Evolutionary conservation across 179 eudicot genomes (phyloP), one percentile per base, ranked within the genome.

Genomic region (Beta lomatogona): DNA sequence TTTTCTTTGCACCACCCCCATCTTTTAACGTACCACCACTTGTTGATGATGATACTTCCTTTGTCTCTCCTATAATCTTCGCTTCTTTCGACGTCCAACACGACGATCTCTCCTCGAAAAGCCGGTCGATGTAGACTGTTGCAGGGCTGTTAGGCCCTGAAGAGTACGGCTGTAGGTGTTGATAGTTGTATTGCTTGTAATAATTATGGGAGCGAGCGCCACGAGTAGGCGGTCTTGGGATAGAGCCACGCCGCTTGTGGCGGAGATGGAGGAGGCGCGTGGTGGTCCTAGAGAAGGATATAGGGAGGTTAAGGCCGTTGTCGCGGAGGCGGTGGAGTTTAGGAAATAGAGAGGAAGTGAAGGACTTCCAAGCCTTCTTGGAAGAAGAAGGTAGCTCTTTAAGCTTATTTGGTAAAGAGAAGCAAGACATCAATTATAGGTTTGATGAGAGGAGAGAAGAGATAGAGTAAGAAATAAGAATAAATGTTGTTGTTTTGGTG

Each of bases 41-140:
- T 45, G 6, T 25, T 4, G 61, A 21, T 57, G 71, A 71, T 1
- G 57, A 64, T 14, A 28, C 45, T 4, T 54, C 64, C 64, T 1
- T 73, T 5, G 36, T 73, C 25, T 22, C 76, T 50, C 41, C 59
- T 4, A 15, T 19, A n/a, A 4, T 5, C 2, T 12, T 22, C 2
- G 22, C 36, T n/a, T 54, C 63, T 9, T 70, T 41, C 13, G 73
- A 14, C 8, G 67, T 69, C 1, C 64, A 31, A 2, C 80, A n/a
- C 12, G 63, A 22, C 4, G 76, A 70, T 1, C 36, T 19, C 21
- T 77, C 75, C 3, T 21, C 75, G 76, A 76, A 88, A 67, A 91
- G 90, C 22, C 87, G 66, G 71, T 87, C 93, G 5, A 89, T 83
- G 16, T 87, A 86, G 55, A 89, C 82, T 9, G 89, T 83, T 0